Base-by-base conservation (phyloP, 148 eudicot genomes). In the Rhododendron molle region DNA sequence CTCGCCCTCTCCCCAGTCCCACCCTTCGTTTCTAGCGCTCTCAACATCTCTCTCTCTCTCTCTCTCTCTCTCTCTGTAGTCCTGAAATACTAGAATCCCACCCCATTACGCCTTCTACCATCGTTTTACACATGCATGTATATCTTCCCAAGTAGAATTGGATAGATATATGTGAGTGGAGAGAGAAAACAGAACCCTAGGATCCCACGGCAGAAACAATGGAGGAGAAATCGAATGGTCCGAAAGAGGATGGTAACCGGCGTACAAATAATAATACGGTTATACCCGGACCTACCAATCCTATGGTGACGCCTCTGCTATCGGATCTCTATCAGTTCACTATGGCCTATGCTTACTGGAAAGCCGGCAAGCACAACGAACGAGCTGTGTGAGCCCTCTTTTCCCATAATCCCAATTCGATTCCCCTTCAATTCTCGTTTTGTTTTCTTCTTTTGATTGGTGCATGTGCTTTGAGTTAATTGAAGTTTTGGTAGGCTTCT, bases 261-360 rank as follows among this genome's bases (percentile, higher is more conserved):
- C 79, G 88, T 77, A 54, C 0, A 4, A 16, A 4, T 16, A 54
- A 0, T 4, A 16, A 4, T 16, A 54, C 85, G 56, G 76, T 10
- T 8, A 91, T 95, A 50, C 85, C n/a, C 23, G 88, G 87, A 0
- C 99, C 99, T 13, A 96, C 98, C 69, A 96, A 96, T 92, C 99
- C 99, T 8, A 94, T 96, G 99, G 99, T 94, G 80, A 92, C 96
- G 26, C 99, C 99, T 58, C 85, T 96, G 12, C 92, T 96, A 8
- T 94, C 99, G 26, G 99, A 96, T 93, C 93, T 93, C 76, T 96
- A 96, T 86, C 98, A 96, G 93, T 93, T 89, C 86, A 96, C 99
- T 28, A 94, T 96, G 99, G 99, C 99, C 43, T 96, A 95, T 89
- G 98, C 99, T 87, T 95, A 95, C 88, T 96, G 99, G 99, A 96